Base-by-base conservation (phyloP, 495 filamentous ascomycete genomes). In the Daldinia vernicosa region DNA sequence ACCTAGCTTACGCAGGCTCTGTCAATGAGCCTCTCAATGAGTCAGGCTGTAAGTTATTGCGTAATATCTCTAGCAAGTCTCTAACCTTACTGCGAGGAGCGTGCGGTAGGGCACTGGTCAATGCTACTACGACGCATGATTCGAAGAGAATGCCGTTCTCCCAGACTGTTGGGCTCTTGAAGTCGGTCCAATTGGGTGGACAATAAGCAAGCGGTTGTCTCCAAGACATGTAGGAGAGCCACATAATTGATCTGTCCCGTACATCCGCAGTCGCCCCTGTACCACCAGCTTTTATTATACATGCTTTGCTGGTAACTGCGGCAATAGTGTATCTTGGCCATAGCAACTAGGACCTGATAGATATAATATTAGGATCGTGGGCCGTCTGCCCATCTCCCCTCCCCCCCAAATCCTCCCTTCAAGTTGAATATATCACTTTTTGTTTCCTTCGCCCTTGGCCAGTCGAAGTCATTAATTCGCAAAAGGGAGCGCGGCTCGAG, bases 191-290 rank as follows among this genome's bases (percentile, higher is more conserved):
- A 74, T 72, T 72, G 65, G 70, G 47, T 30, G 57, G 39, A 52
- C 51, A 60, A 51, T 43, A 52, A 63, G 54, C 53, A 66, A 70
- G 58, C 62, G 58, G 60, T 70, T 63, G 57, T 60, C 63, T 63
- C 67, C 45, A 70, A 70, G 67, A 70, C 71, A 74, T 70, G 63
- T 57, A 69, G 67, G 66, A 65, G 67, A 66, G 70, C 74, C 73
- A 74, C 56, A 75, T 72, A 57, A 71, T 61, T 75, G 75, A 76
- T 76, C 74, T 76, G 68, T 71, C 68, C 64, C 62, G 67, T 76
- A 69, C 70, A 62, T 70, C 70, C 66, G 61, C 54, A 63, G 65
- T 62, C 45, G 64, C 65, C 68, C 71, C 62, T 76, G 75, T 77
- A 60, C 71, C 37, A 75, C 75, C 56, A 60, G 60, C 63, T 59